These are phyloP conservation scores for Fusarium sp. DNA, from an alignment of 2,329 filamentous ascomycete genomes.

Conservation along the genomic window DNA sequence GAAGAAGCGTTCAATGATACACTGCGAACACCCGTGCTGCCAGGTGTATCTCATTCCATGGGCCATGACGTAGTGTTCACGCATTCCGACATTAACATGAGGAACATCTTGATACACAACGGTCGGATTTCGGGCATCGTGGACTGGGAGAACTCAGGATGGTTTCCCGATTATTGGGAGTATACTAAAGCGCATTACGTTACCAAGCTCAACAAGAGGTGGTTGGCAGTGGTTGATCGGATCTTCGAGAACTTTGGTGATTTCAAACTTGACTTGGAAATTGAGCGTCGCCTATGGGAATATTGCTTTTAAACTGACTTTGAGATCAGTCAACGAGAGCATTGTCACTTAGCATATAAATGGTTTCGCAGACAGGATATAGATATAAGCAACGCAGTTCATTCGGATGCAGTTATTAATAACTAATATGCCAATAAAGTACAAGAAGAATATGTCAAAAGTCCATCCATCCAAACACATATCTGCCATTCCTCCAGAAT, in stretches of 20 bases:
- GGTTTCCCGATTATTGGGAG: conserved; percentile 41
- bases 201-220: neutral
- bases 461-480: neutral
- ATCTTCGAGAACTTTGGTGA: neutral
- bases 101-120: conserved; percentile 42
- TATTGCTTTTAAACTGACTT: neutral
- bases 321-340: no score
- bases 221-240: rapidly evolving
- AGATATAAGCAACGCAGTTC: neutral
- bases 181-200: conserved; percentile 27
- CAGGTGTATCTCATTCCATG: neutral
- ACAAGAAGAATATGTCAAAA: conserved; percentile 5
- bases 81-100: conserved; percentile 49
- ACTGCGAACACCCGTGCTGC: neutral
- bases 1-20: conserved; percentile 24
- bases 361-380: rapidly evolving
- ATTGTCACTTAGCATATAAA: no score
- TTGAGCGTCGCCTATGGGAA: neutral
- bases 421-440: conserved; percentile 1
- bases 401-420: conserved; percentile 9
- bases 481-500: neutral
- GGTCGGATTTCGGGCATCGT: conserved; percentile 43
- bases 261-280: neutral
- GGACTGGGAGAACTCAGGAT: conserved; percentile 41
- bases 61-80: conserved; percentile 51